These are phyloP conservation scores for Plasmodium relictum DNA, from an alignment of 169 alveolate species.

Conservation along the genomic window DNA sequence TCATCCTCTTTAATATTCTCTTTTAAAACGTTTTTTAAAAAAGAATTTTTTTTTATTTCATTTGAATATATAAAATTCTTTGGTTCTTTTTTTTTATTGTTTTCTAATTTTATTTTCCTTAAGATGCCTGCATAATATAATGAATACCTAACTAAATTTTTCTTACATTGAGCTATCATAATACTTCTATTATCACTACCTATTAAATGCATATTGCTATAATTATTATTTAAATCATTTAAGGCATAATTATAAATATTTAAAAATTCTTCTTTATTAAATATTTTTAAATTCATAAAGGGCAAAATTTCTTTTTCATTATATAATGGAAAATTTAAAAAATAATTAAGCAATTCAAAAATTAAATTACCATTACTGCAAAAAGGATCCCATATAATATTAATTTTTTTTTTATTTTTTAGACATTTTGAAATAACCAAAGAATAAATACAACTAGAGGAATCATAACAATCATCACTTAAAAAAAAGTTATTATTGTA, in stretches of 20 bases:
- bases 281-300: conserved; percentile 71
- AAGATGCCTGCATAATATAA: conserved; percentile 32
- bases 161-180: conserved; percentile 64
- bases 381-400: conserved; percentile 73
- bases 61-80: background rate
- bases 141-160: conserved; percentile 44
- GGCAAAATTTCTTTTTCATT: conserved; percentile 54
- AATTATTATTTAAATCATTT: background rate
- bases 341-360: conserved; percentile 35
- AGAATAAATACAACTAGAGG: conserved; percentile 65
- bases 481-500: conserved; percentile 63
- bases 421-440: conserved; percentile 45
- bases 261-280: conserved; percentile 38
- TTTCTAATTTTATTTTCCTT: background rate
- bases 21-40: conserved; percentile 20
- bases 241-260: conserved; percentile 16
- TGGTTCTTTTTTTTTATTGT: background rate
- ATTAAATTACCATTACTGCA: conserved; percentile 61
- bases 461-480: conserved; percentile 73
- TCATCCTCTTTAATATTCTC: conserved; percentile 8
- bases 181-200: conserved; percentile 67
- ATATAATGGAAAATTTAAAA: conserved; percentile 47
- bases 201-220: conserved; percentile 24
- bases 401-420: conserved; percentile 36
- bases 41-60: conserved; percentile 26